Evolutionary conservation across 768 basidiomycete species (phyloP), one percentile per base, ranked within the genome.

Genomic region (Boletus sensibilis): DNA sequence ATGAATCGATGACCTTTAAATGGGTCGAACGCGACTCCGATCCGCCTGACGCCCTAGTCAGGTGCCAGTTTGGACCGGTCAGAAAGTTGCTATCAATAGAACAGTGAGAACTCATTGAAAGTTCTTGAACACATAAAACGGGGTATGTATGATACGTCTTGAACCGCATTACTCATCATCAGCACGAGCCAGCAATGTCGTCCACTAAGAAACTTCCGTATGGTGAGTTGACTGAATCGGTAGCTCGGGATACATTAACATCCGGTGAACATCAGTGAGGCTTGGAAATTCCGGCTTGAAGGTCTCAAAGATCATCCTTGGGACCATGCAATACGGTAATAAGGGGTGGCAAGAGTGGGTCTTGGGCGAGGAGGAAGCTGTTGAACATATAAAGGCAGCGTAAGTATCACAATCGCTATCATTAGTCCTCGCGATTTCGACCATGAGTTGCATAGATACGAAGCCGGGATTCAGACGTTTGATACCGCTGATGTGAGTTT

Each of bases 301-400:
- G 66, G 75, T 84, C 9, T 82, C 81, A 14, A 76, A 67, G 61
- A 69, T 81, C 52, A 80, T 82, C 44, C 71, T 84, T 2, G 81
- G 82, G 1, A 76, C 75, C 43, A 79, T 79, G 78, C 70, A 73
- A 39, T 81, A 78, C 48, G 79, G 71, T 20, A 50, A 64, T 33
- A 71, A 78, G 13, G 74, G 79, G 13, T 86, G 84, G 80, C 77
- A 82, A 60, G 63, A 68, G 5, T 84, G 83, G 83, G 75, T 83
- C 9, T 58, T 80, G 23, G 76, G 73, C 3, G 79, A 82, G 56
- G 78, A 79, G 50, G 70, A 77, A 49, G 70, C 74, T 0, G 50
- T 79, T 12, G 62, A 82, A 50, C 76, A 82, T 52, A 73, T 84
- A 34, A 78, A 78, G 61, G 68, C 71, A 5, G 83, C 82, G 50